Percentiles rank a stretch among this genome's conserved stretches.
phyloP scores from a whole-genome alignment of 2,329 filamentous ascomycete species.

The Ilyonectria sp. region DNA sequence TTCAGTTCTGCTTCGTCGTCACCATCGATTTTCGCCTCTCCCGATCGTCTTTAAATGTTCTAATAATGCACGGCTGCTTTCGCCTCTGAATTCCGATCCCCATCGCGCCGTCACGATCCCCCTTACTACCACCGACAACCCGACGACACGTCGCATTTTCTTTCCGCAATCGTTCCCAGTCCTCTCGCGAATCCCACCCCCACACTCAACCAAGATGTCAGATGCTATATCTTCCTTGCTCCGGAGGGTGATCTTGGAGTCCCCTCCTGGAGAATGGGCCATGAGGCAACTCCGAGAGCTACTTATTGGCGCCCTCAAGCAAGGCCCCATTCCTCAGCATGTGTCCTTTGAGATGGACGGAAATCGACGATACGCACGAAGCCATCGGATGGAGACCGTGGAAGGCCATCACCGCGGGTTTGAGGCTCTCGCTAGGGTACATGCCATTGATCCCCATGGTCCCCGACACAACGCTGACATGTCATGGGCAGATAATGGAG shows the following conservation, averaged over 20 bases:
- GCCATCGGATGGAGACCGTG: conserved; percentile 93
- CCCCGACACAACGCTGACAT: conserved; percentile 21
- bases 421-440: conserved; percentile 89
- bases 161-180: conserved; percentile 14
- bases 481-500: conserved; percentile 81
- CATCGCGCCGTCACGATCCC: neutral
- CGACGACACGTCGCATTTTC: conserved; percentile 36
- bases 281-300: conserved; percentile 84
- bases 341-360: conserved; percentile 99
- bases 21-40: conserved; percentile 39
- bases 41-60: conserved; percentile 34
- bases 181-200: conserved; percentile 19
- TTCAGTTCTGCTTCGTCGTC: conserved; percentile 44
- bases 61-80: conserved; percentile 13
- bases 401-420: conserved; percentile 97
- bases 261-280: conserved; percentile 93
- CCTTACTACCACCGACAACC: conserved; percentile 1
- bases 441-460: conserved; percentile 60
- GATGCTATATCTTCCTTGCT: conserved; percentile 66
- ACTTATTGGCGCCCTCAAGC: conserved; percentile 88
- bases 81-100: conserved; percentile 7
- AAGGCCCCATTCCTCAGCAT: conserved; percentile 94
- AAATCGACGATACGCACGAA: conserved; percentile 92
- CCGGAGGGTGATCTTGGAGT: conserved; percentile 83
- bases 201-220: conserved; percentile 59